Base-by-base conservation (phyloP, 169 alveolate genomes). In the Eimeria maxima region DNA sequence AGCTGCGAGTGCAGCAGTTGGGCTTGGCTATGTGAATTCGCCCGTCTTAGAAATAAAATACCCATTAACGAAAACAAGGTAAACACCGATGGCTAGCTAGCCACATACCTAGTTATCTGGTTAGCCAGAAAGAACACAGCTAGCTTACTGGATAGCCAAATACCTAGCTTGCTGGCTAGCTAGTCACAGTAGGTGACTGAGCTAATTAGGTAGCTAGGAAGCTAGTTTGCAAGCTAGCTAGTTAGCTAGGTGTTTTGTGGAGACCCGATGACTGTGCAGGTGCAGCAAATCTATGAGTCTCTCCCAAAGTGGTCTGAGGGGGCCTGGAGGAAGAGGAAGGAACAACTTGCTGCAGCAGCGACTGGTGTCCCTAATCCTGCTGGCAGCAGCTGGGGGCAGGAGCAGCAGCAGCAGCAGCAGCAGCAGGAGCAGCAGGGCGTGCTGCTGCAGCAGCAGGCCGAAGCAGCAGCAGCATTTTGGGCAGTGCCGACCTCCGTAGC, bases 21-120 rank as follows among this genome's bases (percentile, higher is more conserved):
- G 86, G 99, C 98, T 38, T 98, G 99, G 99, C 97, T 97, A 20
- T 86, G 91, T 78, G 99, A 98, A 94, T 98, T 98, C 95, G 98
- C 97, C 67, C 96, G 99, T 88, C 96, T 98, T 67, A 96, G 97
- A 86, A 97, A 96, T 2, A 98, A 98, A 95, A 97, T 98, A 18
- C 98, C 97, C 53, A 96, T 97, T 65, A 98, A 98, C 94, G 93
- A 94, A 50, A 94, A 96, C 87, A 96, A 95, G 42, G 96, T 53
- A 53, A 33, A 33, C 60, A 11, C 60, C 0, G 60, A 7, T 53
- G 16, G 60, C 60, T 53, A 53, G 60, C 60, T 53, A 53, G 60
- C 16, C 16, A 53, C 20, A 7, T 53, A 53, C 20, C 60, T 53
- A 53, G 16, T 14, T 53, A 53, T 7, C 60, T 53, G 16, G 60